Evolutionary conservation across 345 rosid species (phyloP), one percentile per base, ranked within the genome.

Genomic region (Mallotus nudiflorus): DNA sequence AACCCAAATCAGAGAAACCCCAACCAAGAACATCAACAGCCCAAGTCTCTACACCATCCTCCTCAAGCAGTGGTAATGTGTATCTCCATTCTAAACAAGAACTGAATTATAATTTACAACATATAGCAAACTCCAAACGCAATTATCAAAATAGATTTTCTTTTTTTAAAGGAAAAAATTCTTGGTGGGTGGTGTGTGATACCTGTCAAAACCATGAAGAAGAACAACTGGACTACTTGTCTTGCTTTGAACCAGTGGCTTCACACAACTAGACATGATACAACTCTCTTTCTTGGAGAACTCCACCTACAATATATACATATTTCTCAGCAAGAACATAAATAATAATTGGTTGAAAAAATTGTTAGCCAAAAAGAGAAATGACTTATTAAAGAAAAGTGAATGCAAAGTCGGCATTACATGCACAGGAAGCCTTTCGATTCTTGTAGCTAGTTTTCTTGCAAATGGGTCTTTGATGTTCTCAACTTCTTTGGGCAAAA

Each of bases 51-150:
- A 90, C 71, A 67, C 92, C 93, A 28, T 96, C 91, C 58, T 92
- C 99, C 82, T 92, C 97, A 2, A 95, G 99, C 81, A 88, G 74
- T 1, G 96, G 97, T 53, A 75, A 84, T 3, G 88, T 78, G 81
- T 85, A 89, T 81, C 97, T 86, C 99, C 97, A 95, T 86, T 95
- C 99, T 81, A 95, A 85, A 83, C 97, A 94, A 58, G 97, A 91
- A 82, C 97, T 94, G 82, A 69, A 72, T 71, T 66, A 80, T 33
- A 63, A 33, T 33, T 33, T 33, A 33, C 6, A 33, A 33, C 37
- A 33, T 6, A 33, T 33, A 6, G 4, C 37, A 33, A 33, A 33
- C 3, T 33, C 37, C 37, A 6, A 33, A 6, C 37, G 6, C 37
- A 33, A n/a, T 33, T 2, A 33, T 33, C 37, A 33, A 33, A n/a